Conservation (phyloP, 768 basidiomycete genomes). For the Suillus variegatus region DNA sequence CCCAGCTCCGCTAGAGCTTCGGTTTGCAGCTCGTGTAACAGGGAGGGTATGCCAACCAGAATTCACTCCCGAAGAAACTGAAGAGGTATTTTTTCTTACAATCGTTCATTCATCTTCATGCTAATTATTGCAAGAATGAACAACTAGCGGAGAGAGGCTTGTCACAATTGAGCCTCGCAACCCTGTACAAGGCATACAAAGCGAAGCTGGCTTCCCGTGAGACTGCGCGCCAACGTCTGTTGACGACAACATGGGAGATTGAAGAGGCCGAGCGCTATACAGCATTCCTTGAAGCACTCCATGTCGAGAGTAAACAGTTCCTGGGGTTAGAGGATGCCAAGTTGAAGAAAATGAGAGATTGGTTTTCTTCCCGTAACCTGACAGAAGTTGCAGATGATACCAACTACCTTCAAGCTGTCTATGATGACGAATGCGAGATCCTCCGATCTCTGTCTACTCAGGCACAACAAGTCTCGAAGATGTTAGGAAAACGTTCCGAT, state of each 20-base stretch:
- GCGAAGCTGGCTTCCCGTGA: neutral
- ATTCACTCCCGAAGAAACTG: neutral
- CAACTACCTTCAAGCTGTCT: no score
- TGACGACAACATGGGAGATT: neutral
- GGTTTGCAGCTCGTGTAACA: neutral
- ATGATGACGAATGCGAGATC: no score
- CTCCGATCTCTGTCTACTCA: no score
- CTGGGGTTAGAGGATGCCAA: no score
- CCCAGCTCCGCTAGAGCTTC: neutral
- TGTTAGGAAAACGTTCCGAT: no score
- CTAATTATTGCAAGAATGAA: neutral
- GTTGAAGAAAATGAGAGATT: no score
- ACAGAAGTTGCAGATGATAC: no score
- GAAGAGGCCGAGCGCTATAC: neutral
- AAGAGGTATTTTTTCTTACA: neutral
- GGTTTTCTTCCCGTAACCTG: no score
- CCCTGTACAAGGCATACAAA: neutral
- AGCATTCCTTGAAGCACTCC: neutral
- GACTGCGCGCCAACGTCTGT: neutral
- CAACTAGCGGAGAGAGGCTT: neutral
- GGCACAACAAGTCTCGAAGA: no score
- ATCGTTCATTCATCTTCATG: neutral
- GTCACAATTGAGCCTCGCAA: neutral
- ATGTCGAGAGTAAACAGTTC: no score
- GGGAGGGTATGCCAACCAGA: neutral